A percentile compares a stretch with the other conserved stretches of the same genome.
phyloP scores from a whole-genome alignment of 2,329 filamentous ascomycete genomes.

The Westerdykella aurantiaca region DNA sequence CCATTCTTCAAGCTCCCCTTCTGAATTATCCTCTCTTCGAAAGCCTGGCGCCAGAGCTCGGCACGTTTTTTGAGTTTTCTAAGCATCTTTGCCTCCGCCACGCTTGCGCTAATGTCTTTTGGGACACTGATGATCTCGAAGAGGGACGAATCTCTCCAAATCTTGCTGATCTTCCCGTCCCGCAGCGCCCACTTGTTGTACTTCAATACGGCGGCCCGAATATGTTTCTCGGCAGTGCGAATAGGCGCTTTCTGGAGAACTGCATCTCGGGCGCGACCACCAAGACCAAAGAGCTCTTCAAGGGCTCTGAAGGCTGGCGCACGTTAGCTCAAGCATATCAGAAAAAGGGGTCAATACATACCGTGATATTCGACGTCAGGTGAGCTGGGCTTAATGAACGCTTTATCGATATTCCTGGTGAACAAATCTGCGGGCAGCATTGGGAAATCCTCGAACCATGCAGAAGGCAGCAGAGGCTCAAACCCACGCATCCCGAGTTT shows the following conservation, averaged over 20 bases:
- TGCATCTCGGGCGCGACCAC: constrained; percentile 48
- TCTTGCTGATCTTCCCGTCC: constrained; percentile 42
- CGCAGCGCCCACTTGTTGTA: constrained; percentile 52
- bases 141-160: constrained; percentile 38
- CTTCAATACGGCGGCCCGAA: constrained; percentile 39
- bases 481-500: constrained; percentile 52
- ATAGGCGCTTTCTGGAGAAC: constrained; percentile 34
- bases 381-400: constrained; percentile 43
- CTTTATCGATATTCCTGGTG: constrained; percentile 36
- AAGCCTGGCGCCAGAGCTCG: constrained; percentile 37
- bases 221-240: constrained; percentile 33
- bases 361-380: constrained; percentile 44
- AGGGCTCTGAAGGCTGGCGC: constrained; percentile 49
- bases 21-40: constrained; percentile 19
- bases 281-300: constrained; percentile 45
- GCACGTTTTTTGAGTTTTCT: constrained; percentile 42
- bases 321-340: constrained; percentile 8
- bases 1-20: not conserved
- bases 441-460: constrained; percentile 50
- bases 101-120: constrained; percentile 33
- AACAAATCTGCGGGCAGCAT: constrained; percentile 52
- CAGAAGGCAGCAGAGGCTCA: constrained; percentile 49
- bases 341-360: constrained; percentile 15
- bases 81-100: constrained; percentile 41
- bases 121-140: constrained; percentile 43